These are phyloP conservation scores for Pulveroboletus sp. DNA, from an alignment of 768 basidiomycete genomes.

Conservation along the genomic window DNA sequence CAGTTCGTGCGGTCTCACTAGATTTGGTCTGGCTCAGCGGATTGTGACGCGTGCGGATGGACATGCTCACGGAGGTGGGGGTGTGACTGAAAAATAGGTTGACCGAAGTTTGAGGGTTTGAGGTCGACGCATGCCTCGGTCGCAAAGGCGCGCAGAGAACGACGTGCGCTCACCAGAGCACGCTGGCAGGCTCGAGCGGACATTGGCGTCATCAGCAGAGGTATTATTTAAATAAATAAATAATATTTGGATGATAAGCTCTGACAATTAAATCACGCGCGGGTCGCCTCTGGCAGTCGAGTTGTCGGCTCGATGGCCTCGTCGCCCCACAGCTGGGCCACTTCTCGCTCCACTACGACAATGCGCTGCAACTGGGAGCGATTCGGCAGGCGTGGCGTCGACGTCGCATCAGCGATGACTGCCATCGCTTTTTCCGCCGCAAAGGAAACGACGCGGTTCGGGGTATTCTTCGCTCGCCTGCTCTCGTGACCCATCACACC, in stretches of 20 bases:
- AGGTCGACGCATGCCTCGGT: slow-evolving; percentile 28
- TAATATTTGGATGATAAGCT: neutral
- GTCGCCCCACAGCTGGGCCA: slow-evolving; percentile 8
- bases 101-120: slow-evolving; percentile 80
- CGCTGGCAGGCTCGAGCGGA: slow-evolving; percentile 18
- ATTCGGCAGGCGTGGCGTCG: slow-evolving; percentile 55
- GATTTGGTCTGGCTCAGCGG: slow-evolving; percentile 1
- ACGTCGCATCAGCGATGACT: slow-evolving; percentile 61
- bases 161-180: slow-evolving; percentile 3
- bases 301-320: slow-evolving; percentile 21
- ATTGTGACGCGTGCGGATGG: neutral
- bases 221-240: slow-evolving; percentile 1
- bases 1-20: slow-evolving; percentile 63
- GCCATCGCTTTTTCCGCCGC: slow-evolving; percentile 66
- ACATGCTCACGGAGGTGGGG: slow-evolving; percentile 66
- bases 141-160: slow-evolving; percentile 29
- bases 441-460: slow-evolving; percentile 65
- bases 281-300: neutral
- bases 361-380: slow-evolving; percentile 40
- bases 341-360: neutral
- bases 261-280: slow-evolving; percentile 19
- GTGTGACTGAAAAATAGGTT: slow-evolving; percentile 75
- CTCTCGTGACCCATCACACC: slow-evolving; percentile 2
- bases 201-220: slow-evolving; percentile 14
- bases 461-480: slow-evolving; percentile 44